Evolutionary conservation across 2,329 filamentous ascomycete genomes (phyloP).

Genomic region (Domatiomyces globalis): DNA sequence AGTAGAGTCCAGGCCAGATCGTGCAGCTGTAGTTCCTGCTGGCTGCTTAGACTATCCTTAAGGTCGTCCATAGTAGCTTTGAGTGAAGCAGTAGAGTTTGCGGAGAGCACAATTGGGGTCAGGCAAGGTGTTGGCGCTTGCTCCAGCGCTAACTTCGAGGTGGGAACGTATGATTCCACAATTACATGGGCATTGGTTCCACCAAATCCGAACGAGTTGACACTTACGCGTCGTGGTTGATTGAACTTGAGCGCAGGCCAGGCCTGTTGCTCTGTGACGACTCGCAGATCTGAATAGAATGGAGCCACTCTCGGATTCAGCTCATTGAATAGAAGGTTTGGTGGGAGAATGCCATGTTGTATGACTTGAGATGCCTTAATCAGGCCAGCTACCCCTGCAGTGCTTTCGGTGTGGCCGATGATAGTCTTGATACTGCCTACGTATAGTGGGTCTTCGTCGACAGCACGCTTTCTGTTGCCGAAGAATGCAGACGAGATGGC

Average conservation of each 20-base stretch:
- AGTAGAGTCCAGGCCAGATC: too few relatives aligned
- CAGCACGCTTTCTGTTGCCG: too few relatives aligned
- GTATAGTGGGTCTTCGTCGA: too few relatives aligned
- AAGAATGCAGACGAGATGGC: conserved; percentile 20
- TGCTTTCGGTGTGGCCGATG: conserved; percentile 20
- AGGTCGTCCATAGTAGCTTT: too few relatives aligned
- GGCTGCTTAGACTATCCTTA: too few relatives aligned
- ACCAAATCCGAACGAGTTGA: conserved; percentile 26
- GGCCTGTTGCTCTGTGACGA: too few relatives aligned
- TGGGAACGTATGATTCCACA: conserved; percentile 17
- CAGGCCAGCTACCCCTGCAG: conserved; percentile 20
- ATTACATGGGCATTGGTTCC: conserved; percentile 25
- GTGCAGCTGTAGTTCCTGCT: too few relatives aligned
- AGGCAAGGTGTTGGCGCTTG: too few relatives aligned
- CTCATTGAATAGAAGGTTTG: conserved; percentile 18
- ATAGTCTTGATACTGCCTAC: conserved; percentile 21
- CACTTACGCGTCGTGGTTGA: too few relatives aligned
- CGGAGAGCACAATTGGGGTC: background rate
- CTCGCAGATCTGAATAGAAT: conserved; percentile 21
- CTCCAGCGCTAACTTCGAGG: too few relatives aligned
- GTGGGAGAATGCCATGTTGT: conserved; percentile 19
- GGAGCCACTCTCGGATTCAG: conserved; percentile 14
- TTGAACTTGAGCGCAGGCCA: too few relatives aligned
- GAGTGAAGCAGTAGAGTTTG: background rate
- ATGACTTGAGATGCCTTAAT: too few relatives aligned